Evolutionary conservation across 1,139 yeast genomes (phyloP), one percentile per base, ranked within the genome.

Genomic region (Pichia sp.): DNA sequence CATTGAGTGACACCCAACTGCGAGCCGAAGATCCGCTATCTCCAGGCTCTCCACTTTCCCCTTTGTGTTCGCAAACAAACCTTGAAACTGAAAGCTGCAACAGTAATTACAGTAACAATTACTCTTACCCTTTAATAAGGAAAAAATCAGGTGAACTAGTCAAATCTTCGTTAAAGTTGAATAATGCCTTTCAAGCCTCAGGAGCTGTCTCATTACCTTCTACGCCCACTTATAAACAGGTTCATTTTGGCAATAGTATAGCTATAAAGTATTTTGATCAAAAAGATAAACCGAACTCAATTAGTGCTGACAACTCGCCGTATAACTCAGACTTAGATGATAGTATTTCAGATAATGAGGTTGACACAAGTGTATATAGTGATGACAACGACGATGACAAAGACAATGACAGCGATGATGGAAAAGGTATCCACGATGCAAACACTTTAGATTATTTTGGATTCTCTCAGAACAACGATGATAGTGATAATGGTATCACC

Each of bases 221-320:
- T 0, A 84, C 95, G 3, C 70, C 70, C 8, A 79, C 86, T 1
- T 79, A 74, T 49, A 88, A 88, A 62, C 85, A 76, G 62, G 96
- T 88, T n/a, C 96, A 87, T 70, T 88, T 88, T 67, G 69, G 69
- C 18, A 60, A 58, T 13, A 89, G 87, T 50, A 81, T 74, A 51
- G 90, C 85, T 60, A 83, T 87, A 21, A 75, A 86, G 47, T 87
- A 85, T 65, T 88, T 89, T 67, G 77, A 81, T 59, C 78, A 83
- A 59, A 74, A 76, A 48, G 96, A 89, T 65, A 79, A 76, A 51
- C 96, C 96, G 10, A 73, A 79, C 1, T 87, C 91, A 1, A 85
- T 88, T 22, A 79, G 86, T 55, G 88, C 88, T 0, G 72, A 74
- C 42, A 78, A 78, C 54, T 80, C 89, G 0, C 91, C 93, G 0